Percentiles rank a stretch among this genome's conserved stretches.
Evolutionary conservation across 139 green algal species (phyloP).

Genomic region (Chlamydomonas schloesseri): DNA sequence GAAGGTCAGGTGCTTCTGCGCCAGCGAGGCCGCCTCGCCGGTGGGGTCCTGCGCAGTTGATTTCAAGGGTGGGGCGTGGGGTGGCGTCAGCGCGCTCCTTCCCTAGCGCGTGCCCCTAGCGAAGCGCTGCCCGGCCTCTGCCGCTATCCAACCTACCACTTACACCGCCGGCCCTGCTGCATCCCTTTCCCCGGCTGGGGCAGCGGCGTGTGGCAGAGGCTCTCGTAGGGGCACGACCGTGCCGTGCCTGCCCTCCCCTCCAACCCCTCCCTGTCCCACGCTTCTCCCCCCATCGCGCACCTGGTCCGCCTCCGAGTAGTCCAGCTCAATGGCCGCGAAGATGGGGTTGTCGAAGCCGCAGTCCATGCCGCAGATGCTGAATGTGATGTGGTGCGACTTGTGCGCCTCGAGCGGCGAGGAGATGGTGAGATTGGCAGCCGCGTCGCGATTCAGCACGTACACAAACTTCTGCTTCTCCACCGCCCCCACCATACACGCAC

Average conservation of each 20-base stretch:
- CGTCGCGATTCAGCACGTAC: conserved; percentile 98
- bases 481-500: conserved; percentile 94
- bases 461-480: conserved; percentile 99
- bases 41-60: conserved; percentile 89
- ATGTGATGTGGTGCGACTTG: conserved; percentile 92
- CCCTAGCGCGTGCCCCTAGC: no score
- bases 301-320: conserved; percentile 95
- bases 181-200: no score
- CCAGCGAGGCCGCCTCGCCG: conserved; percentile 88
- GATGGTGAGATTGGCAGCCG: conserved; percentile 95
- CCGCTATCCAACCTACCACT: no score
- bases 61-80: no score
- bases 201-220: no score
- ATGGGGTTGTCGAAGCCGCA: conserved; percentile 98
- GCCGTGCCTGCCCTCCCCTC: no score
- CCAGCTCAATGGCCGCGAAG: conserved; percentile 98
- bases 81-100: no score
- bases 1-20: conserved; percentile 96
- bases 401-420: conserved; percentile 97
- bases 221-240: no score
- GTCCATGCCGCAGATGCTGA: conserved; percentile 90
- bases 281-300: conserved; percentile 38
- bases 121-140: no score
- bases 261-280: background rate
- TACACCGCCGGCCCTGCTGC: no score